Evolutionary conservation across 768 basidiomycete genomes (phyloP).

Genomic region (Leccinum boreale): DNA sequence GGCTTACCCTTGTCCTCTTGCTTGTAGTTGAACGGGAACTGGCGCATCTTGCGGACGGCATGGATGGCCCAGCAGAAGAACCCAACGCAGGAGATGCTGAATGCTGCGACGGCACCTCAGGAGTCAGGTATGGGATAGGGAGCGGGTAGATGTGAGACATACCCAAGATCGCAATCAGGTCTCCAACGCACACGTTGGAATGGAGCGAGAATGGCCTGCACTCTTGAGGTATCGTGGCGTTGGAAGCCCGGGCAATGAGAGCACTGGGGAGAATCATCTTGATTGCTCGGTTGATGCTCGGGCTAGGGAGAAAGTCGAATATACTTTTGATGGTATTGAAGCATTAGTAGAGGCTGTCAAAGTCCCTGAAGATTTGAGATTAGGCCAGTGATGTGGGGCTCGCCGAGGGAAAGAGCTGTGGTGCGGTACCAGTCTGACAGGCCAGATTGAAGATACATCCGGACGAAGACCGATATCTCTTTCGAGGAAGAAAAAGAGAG

Average conservation of each 20-base stretch:
- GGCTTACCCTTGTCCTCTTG: conserved; percentile 2
- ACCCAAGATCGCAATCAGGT: conserved; percentile 25
- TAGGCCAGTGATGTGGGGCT: background rate
- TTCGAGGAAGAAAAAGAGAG: background rate
- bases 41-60: conserved; percentile 20
- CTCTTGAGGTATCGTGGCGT: background rate
- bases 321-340: background rate
- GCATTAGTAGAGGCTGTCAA: background rate
- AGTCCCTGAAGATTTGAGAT: background rate
- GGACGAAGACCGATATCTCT: background rate
- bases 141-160: background rate
- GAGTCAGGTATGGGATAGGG: background rate
- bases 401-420: background rate
- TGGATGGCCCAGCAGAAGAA: conserved; percentile 21
- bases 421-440: background rate
- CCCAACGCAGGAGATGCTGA: conserved; percentile 16
- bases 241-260: background rate
- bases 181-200: conserved; percentile 20
- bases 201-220: conserved; percentile 16
- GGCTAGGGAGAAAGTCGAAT: background rate
- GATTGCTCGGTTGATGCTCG: background rate
- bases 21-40: conserved; percentile 4
- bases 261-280: conserved; percentile 2
- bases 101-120: conserved; percentile 5
- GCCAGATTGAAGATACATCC: background rate